Conservation (phyloP, 139 green algal species). For the Micractinium sp. region DNA sequence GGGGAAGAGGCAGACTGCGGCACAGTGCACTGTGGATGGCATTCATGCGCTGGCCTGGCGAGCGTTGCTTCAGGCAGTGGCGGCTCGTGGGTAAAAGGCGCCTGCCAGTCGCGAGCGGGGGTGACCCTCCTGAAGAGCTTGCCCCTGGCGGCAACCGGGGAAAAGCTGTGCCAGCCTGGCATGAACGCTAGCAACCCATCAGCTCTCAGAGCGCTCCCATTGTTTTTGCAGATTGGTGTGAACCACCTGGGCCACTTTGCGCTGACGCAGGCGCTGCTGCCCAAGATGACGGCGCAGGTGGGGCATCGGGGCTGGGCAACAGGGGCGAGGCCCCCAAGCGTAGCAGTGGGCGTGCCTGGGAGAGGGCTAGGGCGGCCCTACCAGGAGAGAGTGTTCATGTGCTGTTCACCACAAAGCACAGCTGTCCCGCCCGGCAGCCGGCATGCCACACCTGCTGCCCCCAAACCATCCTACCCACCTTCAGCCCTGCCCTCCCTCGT, state of each 20-base stretch:
- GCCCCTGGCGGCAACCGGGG: too few species aligned
- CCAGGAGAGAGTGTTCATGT: not conserved
- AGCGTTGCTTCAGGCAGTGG: too few species aligned
- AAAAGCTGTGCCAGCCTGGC: too few species aligned
- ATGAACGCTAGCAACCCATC: not conserved
- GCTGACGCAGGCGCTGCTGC: conserved; percentile 5
- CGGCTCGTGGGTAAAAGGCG: too few species aligned
- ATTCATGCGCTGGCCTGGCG: too few species aligned
- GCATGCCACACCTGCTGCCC: not conserved
- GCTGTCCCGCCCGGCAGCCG: too few species aligned
- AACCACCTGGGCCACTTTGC: conserved; percentile 13
- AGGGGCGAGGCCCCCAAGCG: not conserved
- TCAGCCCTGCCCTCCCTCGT: not conserved
- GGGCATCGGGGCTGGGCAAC: not conserved
- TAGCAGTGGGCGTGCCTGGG: not conserved
- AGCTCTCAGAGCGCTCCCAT: conserved; percentile 65
- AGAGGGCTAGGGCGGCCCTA: not conserved
- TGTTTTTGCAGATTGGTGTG: conserved; percentile 57
- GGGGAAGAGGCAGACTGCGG: too few species aligned
- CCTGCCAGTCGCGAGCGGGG: too few species aligned
- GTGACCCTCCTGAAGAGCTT: too few species aligned
- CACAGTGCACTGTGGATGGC: too few species aligned
- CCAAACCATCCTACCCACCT: too few species aligned
- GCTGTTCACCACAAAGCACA: too few species aligned
- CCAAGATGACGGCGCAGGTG: conserved; percentile 14